Evolutionary conservation across 768 basidiomycete genomes (phyloP).

Genomic region (Macrolepiota fuliginosa): DNA sequence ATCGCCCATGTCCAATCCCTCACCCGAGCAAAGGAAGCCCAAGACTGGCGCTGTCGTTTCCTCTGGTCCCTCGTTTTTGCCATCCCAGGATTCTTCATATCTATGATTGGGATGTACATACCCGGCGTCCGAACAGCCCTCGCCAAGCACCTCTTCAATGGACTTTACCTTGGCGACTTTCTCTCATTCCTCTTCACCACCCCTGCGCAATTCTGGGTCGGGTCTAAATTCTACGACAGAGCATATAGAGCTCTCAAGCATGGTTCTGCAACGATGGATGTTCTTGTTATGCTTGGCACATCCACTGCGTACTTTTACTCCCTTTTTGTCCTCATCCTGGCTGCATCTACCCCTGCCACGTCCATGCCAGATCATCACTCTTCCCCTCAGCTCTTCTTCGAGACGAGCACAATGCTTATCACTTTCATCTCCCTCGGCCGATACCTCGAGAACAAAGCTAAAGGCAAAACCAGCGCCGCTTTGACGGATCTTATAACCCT

Average conservation of each 20-base stretch:
- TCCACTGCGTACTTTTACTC: slow-evolving; percentile 95
- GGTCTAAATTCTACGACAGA: slow-evolving; percentile 79
- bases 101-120: slow-evolving; percentile 79
- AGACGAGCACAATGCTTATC: slow-evolving; percentile 98
- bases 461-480: slow-evolving; percentile 95
- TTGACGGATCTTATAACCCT: slow-evolving; percentile 96
- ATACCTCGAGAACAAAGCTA: slow-evolving; percentile 94
- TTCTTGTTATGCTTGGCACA: slow-evolving; percentile 93
- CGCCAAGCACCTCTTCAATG: slow-evolving; percentile 51
- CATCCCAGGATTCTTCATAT: slow-evolving; percentile 89
- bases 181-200: slow-evolving; percentile 76
- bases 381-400: slow-evolving; percentile 91
- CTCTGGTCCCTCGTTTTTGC: slow-evolving; percentile 75
- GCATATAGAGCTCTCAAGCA: slow-evolving; percentile 93
- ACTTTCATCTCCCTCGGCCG: slow-evolving; percentile 95
- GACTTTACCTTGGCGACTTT: slow-evolving; percentile 80
- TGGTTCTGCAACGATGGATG: slow-evolving; percentile 93
- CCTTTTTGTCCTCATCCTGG: slow-evolving; percentile 55
- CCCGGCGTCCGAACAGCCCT: slow-evolving; percentile 55
- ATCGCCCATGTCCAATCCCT: slow-evolving; percentile 84
- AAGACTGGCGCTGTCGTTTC: slow-evolving; percentile 85
- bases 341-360: slow-evolving; percentile 34
- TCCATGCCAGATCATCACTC: slow-evolving; percentile 63
- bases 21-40: slow-evolving; percentile 85
- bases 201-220: slow-evolving; percentile 93